Conservation (phyloP, 768 basidiomycete species). For the Amyloporia xantha region DNA sequence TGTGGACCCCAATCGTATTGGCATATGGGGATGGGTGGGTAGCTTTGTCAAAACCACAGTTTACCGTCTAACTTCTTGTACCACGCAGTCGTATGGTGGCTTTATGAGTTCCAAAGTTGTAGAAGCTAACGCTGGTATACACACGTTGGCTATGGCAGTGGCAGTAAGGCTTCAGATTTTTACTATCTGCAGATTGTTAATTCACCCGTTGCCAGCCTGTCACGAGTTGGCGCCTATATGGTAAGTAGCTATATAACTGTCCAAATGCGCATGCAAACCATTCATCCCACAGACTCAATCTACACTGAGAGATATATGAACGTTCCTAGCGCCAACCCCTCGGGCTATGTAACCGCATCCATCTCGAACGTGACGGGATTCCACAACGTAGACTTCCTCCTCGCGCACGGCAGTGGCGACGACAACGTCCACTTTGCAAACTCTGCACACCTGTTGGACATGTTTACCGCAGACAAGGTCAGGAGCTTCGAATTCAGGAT, state of each 20-base stretch:
- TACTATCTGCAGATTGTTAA: slow-evolving; percentile 5
- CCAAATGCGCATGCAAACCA: neutral
- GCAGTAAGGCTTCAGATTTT: slow-evolving; percentile 46
- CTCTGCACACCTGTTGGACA: slow-evolving; percentile 85
- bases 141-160: slow-evolving; percentile 86
- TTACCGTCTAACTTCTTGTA: no score
- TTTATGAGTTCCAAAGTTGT: slow-evolving; percentile 93
- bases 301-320: slow-evolving; percentile 99
- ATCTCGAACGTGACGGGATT: slow-evolving; percentile 88
- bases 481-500: slow-evolving; percentile 82
- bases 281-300: slow-evolving; percentile 61
- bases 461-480: slow-evolving; percentile 76
- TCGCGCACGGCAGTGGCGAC: slow-evolving; percentile 92
- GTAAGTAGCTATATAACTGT: slow-evolving; percentile 30
- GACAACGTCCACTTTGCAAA: slow-evolving; percentile 97
- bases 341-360: slow-evolving; percentile 86
- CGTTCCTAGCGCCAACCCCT: slow-evolving; percentile 67
- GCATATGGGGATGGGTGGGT: slow-evolving; percentile 97
- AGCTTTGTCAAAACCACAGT: no score
- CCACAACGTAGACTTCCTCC: slow-evolving; percentile 67
- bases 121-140: slow-evolving; percentile 85
- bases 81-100: slow-evolving; percentile 89
- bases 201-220: slow-evolving; percentile 52
- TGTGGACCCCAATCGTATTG: slow-evolving; percentile 82
- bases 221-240: slow-evolving; percentile 79